Percentiles rank a stretch among this genome's conserved stretches.
phyloP scores from a whole-genome alignment of 1,139 yeast species.

The Pichia sp. region DNA sequence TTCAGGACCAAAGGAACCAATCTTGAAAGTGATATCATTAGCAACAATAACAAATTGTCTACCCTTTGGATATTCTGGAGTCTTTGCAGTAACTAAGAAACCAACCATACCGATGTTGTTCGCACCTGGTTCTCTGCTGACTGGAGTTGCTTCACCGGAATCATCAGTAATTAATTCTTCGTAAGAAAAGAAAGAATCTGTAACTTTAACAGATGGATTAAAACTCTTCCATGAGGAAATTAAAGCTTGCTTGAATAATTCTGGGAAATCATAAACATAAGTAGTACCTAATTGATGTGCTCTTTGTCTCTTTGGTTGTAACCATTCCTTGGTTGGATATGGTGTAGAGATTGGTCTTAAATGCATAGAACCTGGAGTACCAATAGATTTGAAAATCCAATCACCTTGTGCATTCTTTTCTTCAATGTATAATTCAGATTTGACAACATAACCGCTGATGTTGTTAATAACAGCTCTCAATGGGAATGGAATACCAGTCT shows the following conservation, averaged over 20 bases:
- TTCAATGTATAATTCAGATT: constrained; percentile 90
- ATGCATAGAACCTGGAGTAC: constrained; percentile 95
- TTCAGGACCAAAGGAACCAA: constrained; percentile 98
- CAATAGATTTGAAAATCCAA: constrained; percentile 94
- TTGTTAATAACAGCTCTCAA: constrained; percentile 93
- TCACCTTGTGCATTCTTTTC: constrained; percentile 87
- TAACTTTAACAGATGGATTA: constrained; percentile 50
- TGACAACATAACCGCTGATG: constrained; percentile 95
- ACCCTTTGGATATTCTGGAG: constrained; percentile 96
- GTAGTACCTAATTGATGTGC: constrained; percentile 99
- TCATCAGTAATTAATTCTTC: constrained; percentile 79
- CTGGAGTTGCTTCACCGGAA: constrained; percentile 77
- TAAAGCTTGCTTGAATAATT: constrained; percentile 90
- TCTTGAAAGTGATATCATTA: constrained; percentile 93
- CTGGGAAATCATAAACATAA: constrained; percentile 97
- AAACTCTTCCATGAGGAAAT: constrained; percentile 75
- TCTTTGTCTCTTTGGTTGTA: constrained; percentile 97
- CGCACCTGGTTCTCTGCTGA: constrained; percentile 93
- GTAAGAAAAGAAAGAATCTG: constrained; percentile 72
- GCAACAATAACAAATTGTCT: constrained; percentile 91
- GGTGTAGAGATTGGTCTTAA: constrained; percentile 93
- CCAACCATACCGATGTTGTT: constrained; percentile 97
- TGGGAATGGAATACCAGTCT: constrained; percentile 86
- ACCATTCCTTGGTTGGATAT: constrained; percentile 94
- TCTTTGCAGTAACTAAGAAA: constrained; percentile 81